Evolutionary conservation across 768 basidiomycete genomes (phyloP).

Genomic region (Hypholoma fasciculare): DNA sequence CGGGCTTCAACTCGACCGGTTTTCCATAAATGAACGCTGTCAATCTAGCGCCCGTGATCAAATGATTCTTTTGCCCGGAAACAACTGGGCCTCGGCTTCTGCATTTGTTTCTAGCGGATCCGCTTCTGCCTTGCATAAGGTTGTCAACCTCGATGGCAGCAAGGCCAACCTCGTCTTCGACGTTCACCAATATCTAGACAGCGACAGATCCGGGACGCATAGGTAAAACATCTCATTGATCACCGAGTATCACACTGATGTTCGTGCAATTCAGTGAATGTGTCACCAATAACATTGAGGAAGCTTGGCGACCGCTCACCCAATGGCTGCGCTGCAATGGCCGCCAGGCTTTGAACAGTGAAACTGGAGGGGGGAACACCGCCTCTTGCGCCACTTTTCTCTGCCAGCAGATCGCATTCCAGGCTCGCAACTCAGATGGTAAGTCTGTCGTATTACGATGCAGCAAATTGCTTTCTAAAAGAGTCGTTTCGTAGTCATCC

Average conservation of each 20-base stretch:
- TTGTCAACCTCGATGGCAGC: conserved; percentile 47
- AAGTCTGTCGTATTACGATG: neutral
- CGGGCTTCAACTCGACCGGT: neutral
- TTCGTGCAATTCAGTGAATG: conserved; percentile 33
- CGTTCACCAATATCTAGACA: conserved; percentile 64
- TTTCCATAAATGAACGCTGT: neutral
- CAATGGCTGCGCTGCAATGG: conserved; percentile 48
- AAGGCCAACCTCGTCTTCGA: conserved; percentile 53
- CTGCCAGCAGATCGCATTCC: conserved; percentile 46
- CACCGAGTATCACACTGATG: neutral
- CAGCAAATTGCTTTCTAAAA: neutral
- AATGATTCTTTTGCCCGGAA: conserved; percentile 58
- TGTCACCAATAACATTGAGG: conserved; percentile 52
- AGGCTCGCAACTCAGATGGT: conserved; percentile 49
- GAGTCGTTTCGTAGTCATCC: conserved; percentile 32
- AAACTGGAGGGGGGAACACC: conserved; percentile 59
- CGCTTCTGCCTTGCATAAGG: conserved; percentile 43
- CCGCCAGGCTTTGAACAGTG: conserved; percentile 58
- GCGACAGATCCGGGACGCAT: conserved; percentile 40
- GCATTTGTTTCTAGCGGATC: conserved; percentile 53
- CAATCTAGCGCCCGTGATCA: conserved; percentile 47
- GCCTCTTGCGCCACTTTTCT: conserved; percentile 45
- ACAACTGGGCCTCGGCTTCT: conserved; percentile 53
- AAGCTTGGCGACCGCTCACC: conserved; percentile 45
- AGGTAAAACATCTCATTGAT: conserved; percentile 11